These are phyloP conservation scores for Pistacia atlantica DNA, from an alignment of 345 rosid species.

Conservation along the genomic window DNA sequence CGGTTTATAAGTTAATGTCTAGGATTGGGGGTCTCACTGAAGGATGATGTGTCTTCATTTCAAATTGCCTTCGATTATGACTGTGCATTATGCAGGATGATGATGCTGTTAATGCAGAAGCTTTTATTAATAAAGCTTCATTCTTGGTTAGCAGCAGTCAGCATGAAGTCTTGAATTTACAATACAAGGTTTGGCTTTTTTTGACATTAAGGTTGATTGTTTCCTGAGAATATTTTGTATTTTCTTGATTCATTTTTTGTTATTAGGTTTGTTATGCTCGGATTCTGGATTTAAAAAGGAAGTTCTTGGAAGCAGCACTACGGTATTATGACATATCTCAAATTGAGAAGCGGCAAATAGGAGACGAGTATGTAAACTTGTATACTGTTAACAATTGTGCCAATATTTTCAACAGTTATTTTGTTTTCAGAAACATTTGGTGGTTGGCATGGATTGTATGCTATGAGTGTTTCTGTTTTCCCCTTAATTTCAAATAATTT, in stretches of 20 bases:
- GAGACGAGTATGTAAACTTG: conserved; percentile 73
- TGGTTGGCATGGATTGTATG: background rate
- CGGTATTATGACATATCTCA: conserved; percentile 94
- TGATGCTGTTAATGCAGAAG: conserved; percentile 98
- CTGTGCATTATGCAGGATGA: conserved; percentile 67
- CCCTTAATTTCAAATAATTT: background rate
- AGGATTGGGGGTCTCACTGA: background rate
- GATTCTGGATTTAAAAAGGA: conserved; percentile 94
- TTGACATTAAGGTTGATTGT: background rate
- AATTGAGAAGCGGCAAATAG: conserved; percentile 90
- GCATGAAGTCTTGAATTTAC: conserved; percentile 86
- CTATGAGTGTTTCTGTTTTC: background rate
- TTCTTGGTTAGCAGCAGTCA: conserved; percentile 96
- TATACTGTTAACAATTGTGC: background rate
- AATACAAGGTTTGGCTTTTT: conserved; percentile 67
- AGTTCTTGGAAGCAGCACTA: conserved; percentile 94
- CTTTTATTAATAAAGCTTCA: conserved; percentile 94
- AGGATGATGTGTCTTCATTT: background rate
- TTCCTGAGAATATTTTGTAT: conserved; percentile 5
- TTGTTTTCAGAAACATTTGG: background rate
- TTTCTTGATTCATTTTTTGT: conserved; percentile 11
- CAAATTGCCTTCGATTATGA: background rate
- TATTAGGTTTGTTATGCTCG: conserved; percentile 92
- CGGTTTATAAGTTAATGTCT: background rate
- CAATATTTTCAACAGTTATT: background rate